Percentiles rank a stretch among this genome's conserved stretches.
These are phyloP conservation scores for Vigna angularis DNA, from an alignment of 306 rosid species.

Conservation along the genomic window DNA sequence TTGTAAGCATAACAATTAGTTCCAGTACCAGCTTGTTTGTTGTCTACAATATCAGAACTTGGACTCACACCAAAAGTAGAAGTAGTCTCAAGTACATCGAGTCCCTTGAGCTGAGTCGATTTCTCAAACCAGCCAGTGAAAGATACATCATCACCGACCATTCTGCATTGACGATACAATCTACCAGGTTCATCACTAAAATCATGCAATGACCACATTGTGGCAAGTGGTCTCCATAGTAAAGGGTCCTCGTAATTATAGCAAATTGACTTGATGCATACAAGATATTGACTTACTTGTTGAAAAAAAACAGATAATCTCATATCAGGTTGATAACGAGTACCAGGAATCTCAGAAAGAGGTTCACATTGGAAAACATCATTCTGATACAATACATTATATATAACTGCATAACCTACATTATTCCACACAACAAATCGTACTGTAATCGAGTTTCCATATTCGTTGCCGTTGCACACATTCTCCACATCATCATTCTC, in stretches of 20 bases:
- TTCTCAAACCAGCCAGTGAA: constrained; percentile 60
- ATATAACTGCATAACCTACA: constrained; percentile 70
- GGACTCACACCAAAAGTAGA: constrained; percentile 41
- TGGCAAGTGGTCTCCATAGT: constrained; percentile 74
- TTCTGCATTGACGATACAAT: constrained; percentile 53
- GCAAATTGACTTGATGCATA: constrained; percentile 73
- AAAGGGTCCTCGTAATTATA: constrained; percentile 68
- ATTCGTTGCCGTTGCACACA: constrained; percentile 40
- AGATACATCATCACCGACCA: constrained; percentile 58
- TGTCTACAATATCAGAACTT: constrained; percentile 47
- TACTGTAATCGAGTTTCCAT: constrained; percentile 42
- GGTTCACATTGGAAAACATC: constrained; percentile 62
- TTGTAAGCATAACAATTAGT: constrained; percentile 49
- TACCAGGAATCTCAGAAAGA: constrained; percentile 71
- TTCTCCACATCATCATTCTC: constrained; percentile 51
- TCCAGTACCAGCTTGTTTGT: constrained; percentile 23
- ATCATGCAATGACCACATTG: constrained; percentile 59
- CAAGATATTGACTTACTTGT: constrained; percentile 59
- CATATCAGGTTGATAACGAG: constrained; percentile 53
- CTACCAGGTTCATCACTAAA: constrained; percentile 56
- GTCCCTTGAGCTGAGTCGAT: constrained; percentile 46
- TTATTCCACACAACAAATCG: constrained; percentile 74
- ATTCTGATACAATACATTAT: constrained; percentile 59
- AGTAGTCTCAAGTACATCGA: constrained; percentile 41
- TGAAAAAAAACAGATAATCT: constrained; percentile 58